These are phyloP conservation scores for Exophiala phaeomuriformis DNA, from an alignment of 2,329 filamentous ascomycete species.

Conservation along the genomic window DNA sequence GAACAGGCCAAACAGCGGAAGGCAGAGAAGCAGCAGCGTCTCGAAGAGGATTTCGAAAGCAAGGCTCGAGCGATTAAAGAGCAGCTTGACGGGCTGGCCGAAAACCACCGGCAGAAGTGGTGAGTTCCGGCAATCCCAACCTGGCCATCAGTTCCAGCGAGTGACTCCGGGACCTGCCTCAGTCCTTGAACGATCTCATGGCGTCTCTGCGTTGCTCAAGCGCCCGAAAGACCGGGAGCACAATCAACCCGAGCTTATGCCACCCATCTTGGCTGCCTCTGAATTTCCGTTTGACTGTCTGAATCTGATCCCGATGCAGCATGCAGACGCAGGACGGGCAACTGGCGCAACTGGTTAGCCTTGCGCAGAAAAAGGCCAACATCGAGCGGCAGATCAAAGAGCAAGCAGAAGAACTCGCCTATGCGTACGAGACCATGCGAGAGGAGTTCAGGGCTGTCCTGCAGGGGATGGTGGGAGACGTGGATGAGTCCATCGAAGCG, in stretches of 20 bases:
- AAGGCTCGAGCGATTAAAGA: slow-evolving; percentile 4
- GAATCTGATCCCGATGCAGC: not conserved
- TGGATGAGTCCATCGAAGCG: slow-evolving; percentile 11
- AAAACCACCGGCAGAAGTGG: slow-evolving; percentile 3
- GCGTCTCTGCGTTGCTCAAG: no score
- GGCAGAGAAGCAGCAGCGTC: slow-evolving; percentile 16
- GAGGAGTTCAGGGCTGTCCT: slow-evolving; percentile 18
- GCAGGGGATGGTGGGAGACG: slow-evolving; percentile 15
- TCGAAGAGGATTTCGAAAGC: slow-evolving; percentile 14
- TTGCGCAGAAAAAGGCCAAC: slow-evolving; percentile 13
- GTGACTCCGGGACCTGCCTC: not conserved
- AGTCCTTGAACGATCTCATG: not conserved
- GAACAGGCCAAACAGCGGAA: slow-evolving; percentile 11
- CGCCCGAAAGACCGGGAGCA: no score
- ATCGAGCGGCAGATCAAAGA: slow-evolving; percentile 16
- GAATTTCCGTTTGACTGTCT: no score
- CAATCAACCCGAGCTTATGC: no score
- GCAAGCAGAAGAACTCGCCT: slow-evolving; percentile 12
- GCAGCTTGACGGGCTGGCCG: slow-evolving; percentile 4
- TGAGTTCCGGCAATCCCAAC: not conserved
- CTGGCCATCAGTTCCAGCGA: not conserved
- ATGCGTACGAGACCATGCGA: slow-evolving; percentile 9
- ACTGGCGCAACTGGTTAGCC: slow-evolving; percentile 7
- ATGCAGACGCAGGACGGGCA: slow-evolving; percentile 4
- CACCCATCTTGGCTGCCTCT: no score